A percentile compares a stretch with the other conserved stretches of the same genome.
Conservation (phyloP, 2,329 filamentous ascomycete species). For the Chalara sp. region DNA sequence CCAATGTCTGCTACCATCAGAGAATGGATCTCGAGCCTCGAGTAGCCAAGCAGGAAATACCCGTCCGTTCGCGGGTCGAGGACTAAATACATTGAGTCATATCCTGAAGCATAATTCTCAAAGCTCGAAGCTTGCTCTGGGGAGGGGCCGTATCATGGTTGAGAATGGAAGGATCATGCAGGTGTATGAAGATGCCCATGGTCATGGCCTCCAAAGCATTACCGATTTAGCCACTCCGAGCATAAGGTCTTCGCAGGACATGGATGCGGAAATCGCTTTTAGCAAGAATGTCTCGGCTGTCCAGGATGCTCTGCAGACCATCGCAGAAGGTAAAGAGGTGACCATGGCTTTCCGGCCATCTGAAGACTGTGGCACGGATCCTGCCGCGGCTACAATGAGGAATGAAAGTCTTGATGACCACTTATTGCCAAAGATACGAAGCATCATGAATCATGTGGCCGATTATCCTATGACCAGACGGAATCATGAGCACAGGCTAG, state of each 20-base stretch:
- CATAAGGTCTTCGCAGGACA: conserved; percentile 13
- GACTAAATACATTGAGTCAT: conserved; percentile 21
- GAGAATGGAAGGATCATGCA: conserved; percentile 14
- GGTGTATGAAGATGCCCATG: conserved; percentile 21
- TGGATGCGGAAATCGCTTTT: conserved; percentile 9
- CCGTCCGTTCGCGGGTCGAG: conserved; percentile 21
- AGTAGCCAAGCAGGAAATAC: conserved; percentile 18
- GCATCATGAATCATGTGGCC: conserved; percentile 15
- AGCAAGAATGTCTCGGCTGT: conserved; percentile 11
- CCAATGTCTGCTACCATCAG: conserved; percentile 28
- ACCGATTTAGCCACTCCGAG: conserved; percentile 24
- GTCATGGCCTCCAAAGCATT: conserved; percentile 20
- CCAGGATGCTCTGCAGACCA: conserved; percentile 13
- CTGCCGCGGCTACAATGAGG: neutral
- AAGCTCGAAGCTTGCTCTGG: neutral
- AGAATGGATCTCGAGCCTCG: conserved; percentile 22
- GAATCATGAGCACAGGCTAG: conserved; percentile 55
- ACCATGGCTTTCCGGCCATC: conserved; percentile 3
- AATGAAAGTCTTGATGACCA: conserved; percentile 8
- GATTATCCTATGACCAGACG: conserved; percentile 18
- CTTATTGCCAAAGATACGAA: conserved; percentile 16
- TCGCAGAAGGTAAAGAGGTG: conserved; percentile 10
- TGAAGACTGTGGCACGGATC: neutral
- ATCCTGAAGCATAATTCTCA: conserved; percentile 13
- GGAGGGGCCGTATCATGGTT: conserved; percentile 1